Base-by-base conservation (phyloP, 768 basidiomycete species). In the Cyclocybe aegerita region DNA sequence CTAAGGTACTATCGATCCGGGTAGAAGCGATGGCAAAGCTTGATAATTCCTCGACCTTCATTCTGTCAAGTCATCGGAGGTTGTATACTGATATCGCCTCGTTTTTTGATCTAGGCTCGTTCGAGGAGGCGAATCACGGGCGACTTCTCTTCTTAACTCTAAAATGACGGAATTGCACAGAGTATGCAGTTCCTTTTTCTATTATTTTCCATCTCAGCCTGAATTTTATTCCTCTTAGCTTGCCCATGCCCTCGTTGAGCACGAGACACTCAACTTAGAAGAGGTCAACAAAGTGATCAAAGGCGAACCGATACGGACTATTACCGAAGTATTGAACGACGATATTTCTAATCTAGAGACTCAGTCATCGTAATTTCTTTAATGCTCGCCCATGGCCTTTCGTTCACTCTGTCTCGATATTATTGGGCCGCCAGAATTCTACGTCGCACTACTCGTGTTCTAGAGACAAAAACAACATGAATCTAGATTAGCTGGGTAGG, bases 191-290 rank as follows among this genome's bases (percentile, higher is more conserved):
- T 53, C 40, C 40, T 39, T 52, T 39, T 53, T 54, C 38, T 54
- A 39, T 47, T 50, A 47, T 50, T 41, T 50, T 34, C 9, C 39
- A 17, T 39, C 38, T 48, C 33, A 32, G 39, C 32, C 54, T 47
- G 16, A 46, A 48, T 17, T 11, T 39, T 35, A n/a, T 17, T 14
- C 14, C 41, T 53, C 56, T 29, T 56, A 94, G 93, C 82, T 98
- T 36, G 95, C 96, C 1, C 80, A 81, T 48, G 96, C 96, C 8
- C 73, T 99, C 50, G 88, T 99, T 9, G 94, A 98, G 66, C 88
- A 96, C 69, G 96, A 99, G 74, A 98, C 96, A 14, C 73, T 99
- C 56, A 85, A 86, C 57, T 75, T 81, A 36, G 86, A 90, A 8
- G 93, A 99, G 68, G 95, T 98, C 12, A 74, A 78, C 61, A 86